Evolutionary conservation across 768 basidiomycete species (phyloP), one percentile per base, ranked within the genome.

Genomic region (Chlorophyllum brunneum): DNA sequence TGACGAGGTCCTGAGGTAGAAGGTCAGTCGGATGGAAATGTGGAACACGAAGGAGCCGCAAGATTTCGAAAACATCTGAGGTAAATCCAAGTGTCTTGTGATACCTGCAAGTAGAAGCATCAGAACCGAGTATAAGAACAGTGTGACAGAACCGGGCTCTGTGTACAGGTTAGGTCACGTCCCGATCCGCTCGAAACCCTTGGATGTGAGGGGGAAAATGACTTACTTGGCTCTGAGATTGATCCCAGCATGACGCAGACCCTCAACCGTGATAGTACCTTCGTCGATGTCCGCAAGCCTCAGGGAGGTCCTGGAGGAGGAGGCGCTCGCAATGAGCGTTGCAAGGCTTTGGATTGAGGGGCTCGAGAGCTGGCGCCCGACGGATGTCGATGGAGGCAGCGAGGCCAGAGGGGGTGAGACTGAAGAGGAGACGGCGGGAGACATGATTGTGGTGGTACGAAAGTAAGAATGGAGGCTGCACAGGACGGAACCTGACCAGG

Each of bases 191-290:
- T 58, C 61, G 60, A 68, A 66, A 68, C 64, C 67, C 69, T 64
- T 65, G 62, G 59, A 62, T 50, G 55, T 55, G 65, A 61, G 54
- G 56, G 54, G 60, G 22, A 54, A 61, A 61, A 63, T 37, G 49
- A 60, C 86, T 83, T 71, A 90, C 90, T 82, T 86, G 40, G 88
- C 78, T 58, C 88, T 78, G 48, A 92, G 66, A 57, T 66, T 75
- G 10, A 75, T 61, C 37, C 72, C 68, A 27, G 75, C 75, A 66
- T 90, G 84, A 26, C 72, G 75, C 55, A 92, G 60, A 9, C 83
- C 85, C 48, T 87, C 81, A 55, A 78, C 77, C 16, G 70, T 69
- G 16, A 79, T 74, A 27, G 74, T 71, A 55, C 79, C 73, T 22
- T 63, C 60, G 13, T 72, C 65, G 26, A 59, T 65, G 20, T 72